Evolutionary conservation across 306 rosid species (phyloP).

Genomic region (Ziziphus jujuba): DNA sequence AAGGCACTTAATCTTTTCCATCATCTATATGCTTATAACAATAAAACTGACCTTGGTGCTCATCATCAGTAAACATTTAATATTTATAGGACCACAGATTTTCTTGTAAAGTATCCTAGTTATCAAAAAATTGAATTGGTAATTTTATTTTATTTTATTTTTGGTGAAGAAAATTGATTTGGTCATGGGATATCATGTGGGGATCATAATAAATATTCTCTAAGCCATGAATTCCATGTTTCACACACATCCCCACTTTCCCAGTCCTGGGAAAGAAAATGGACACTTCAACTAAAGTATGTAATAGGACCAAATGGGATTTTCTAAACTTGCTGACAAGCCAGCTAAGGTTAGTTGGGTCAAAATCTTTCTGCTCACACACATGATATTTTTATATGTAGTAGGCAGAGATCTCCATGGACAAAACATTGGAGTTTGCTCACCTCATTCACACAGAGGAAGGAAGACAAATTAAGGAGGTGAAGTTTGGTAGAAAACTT

Average conservation of each 20-base stretch:
- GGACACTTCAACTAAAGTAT: slow-evolving; percentile 31
- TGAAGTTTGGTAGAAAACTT: slow-evolving; percentile 3
- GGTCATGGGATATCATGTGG: slow-evolving; percentile 22
- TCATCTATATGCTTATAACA: background rate
- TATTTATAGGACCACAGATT: background rate
- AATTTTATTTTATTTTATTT: too few species aligned
- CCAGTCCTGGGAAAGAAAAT: slow-evolving; percentile 36
- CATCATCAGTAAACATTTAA: background rate
- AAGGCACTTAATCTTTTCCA: too few species aligned
- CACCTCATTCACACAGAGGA: too few species aligned
- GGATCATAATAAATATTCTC: slow-evolving; percentile 22
- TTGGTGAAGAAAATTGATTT: background rate
- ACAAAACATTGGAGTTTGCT: slow-evolving; percentile 26
- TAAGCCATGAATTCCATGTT: slow-evolving; percentile 32
- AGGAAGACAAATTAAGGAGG: background rate
- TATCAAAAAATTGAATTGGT: background rate
- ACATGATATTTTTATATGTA: slow-evolving; percentile 5
- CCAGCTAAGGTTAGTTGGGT: slow-evolving; percentile 42
- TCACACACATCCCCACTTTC: slow-evolving; percentile 29
- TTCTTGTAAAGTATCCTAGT: background rate
- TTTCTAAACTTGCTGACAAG: slow-evolving; percentile 39
- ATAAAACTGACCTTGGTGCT: background rate
- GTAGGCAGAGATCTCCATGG: slow-evolving; percentile 20
- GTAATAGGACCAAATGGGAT: slow-evolving; percentile 12
- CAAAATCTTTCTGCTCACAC: slow-evolving; percentile 1